Evolutionary conservation across 192 early-diverging fungal species (phyloP).

Genomic region (Thamnidium elegans): DNA sequence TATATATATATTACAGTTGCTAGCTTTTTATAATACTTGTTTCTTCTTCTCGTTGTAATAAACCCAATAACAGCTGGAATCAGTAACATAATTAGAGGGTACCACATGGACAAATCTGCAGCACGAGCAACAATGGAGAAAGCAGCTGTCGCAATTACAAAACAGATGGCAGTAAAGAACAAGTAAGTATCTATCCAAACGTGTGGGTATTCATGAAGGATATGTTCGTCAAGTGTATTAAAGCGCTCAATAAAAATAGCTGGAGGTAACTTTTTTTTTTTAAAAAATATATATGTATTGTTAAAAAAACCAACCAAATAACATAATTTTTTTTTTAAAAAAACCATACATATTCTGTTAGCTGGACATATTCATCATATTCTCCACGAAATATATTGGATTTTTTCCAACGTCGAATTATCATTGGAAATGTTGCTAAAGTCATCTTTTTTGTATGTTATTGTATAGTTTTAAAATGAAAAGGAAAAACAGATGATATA

Average conservation of each 20-base stretch:
- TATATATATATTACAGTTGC: constrained; percentile 1
- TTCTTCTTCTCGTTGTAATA: constrained; percentile 9
- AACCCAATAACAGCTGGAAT: constrained; percentile 14
- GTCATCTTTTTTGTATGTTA: constrained; percentile 8
- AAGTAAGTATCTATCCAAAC: constrained; percentile 12
- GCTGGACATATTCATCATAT: constrained; percentile 1
- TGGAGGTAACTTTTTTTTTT: constrained; percentile 1
- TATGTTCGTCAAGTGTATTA: not conserved
- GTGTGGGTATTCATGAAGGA: constrained; percentile 15
- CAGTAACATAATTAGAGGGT: constrained; percentile 19
- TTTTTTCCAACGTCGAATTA: constrained; percentile 5
- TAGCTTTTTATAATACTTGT: not conserved
- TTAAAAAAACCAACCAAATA: not conserved
- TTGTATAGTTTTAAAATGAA: not conserved
- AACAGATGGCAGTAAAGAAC: constrained; percentile 9
- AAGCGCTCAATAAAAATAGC: constrained; percentile 15
- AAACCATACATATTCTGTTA: constrained; percentile 9
- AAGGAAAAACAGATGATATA: constrained; percentile 9
- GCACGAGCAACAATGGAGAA: constrained; percentile 26
- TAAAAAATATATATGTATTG: not conserved
- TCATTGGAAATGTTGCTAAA: constrained; percentile 13
- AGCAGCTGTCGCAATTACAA: constrained; percentile 19
- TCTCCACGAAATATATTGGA: not conserved
- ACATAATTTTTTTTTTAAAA: not conserved
- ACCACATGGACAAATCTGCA: constrained; percentile 26